Evolutionary conservation across 352 stramenopile species (phyloP).

Genomic region (Pythium utonaiense): DNA sequence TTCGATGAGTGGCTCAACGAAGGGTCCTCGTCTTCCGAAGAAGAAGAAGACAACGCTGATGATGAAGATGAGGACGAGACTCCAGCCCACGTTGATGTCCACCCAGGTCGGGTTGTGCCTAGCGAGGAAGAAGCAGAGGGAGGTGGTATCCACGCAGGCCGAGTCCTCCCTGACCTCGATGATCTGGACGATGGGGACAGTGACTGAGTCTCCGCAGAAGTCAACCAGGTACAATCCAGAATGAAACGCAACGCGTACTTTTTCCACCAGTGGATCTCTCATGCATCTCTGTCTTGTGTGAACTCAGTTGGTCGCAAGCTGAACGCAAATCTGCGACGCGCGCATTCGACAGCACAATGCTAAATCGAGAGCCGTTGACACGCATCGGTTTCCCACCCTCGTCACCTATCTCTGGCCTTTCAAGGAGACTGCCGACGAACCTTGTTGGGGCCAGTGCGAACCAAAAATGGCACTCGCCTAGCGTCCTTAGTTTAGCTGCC

Average conservation of each 20-base stretch:
- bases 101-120: background rate
- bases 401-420: background rate
- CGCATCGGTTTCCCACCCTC: background rate
- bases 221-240: background rate
- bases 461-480: background rate
- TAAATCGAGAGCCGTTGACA: background rate
- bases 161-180: slow-evolving; percentile 47
- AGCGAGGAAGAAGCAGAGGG: background rate
- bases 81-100: background rate
- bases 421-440: background rate
- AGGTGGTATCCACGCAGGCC: slow-evolving; percentile 41
- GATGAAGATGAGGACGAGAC: background rate
- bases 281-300: background rate
- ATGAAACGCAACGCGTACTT: too few relatives aligned
- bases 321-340: background rate
- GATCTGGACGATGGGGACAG: slow-evolving; percentile 11
- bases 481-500: slow-evolving; percentile 16
- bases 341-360: background rate
- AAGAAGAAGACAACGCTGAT: slow-evolving; percentile 27
- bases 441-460: background rate
- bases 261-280: background rate
- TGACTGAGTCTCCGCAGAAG: background rate
- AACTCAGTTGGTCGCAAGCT: background rate
- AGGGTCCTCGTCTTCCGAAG: slow-evolving; percentile 53
- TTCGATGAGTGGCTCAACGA: slow-evolving; percentile 95